Conservation (phyloP, 208 protist species). For the Vickermania ingenoplastis region DNA sequence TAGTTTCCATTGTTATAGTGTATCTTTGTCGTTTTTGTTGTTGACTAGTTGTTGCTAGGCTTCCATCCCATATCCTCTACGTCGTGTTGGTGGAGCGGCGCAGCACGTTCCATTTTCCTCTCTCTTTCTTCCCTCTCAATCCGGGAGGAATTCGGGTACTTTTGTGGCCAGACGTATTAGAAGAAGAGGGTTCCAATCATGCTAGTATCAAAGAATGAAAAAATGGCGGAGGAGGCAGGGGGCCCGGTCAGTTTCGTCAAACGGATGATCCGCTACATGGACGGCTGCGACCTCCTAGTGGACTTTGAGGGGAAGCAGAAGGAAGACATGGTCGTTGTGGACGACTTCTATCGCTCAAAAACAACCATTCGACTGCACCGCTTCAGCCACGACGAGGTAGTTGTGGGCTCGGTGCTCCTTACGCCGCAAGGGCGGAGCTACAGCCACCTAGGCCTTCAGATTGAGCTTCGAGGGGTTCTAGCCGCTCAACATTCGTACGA, state of each 20-base stretch:
- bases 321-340: conserved; percentile 21
- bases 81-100: too few species aligned
- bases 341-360: conserved; percentile 14
- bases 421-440: conserved; percentile 44
- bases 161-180: too few species aligned
- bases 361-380: conserved; percentile 23
- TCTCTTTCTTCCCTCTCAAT: too few species aligned
- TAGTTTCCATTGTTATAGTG: too few species aligned
- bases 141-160: too few species aligned
- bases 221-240: conserved; percentile 44
- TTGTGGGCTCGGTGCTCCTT: conserved; percentile 46
- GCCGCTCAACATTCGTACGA: conserved; percentile 9
- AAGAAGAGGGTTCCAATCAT: too few species aligned
- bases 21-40: too few species aligned
- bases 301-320: conserved; percentile 36
- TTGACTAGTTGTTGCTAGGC: too few species aligned
- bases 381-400: conserved; percentile 36
- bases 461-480: conserved; percentile 55
- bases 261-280: conserved; percentile 53
- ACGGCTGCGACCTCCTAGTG: conserved; percentile 63
- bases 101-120: too few species aligned
- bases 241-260: conserved; percentile 37
- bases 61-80: too few species aligned
- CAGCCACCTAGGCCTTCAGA: conserved; percentile 54
- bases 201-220: conserved; percentile 42